phyloP scores from a whole-genome alignment of 139 green algal genomes.

The Mychonastes homosphaera region DNA sequence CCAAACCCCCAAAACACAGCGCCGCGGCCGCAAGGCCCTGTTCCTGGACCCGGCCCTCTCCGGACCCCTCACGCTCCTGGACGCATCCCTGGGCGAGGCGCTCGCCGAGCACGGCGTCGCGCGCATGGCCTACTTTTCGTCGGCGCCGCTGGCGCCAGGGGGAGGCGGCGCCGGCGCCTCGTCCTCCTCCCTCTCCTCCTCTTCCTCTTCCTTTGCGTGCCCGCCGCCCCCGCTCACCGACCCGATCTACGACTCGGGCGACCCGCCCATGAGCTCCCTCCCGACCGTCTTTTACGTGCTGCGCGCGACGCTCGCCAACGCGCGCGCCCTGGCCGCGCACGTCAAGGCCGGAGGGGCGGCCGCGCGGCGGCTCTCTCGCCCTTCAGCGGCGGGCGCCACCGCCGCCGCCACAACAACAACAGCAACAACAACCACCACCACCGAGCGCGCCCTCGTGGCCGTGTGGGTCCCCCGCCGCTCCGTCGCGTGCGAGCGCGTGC shows the following conservation, averaged over 20 bases:
- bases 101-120: slow-evolving; percentile 81
- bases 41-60: slow-evolving; percentile 68
- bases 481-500: slow-evolving; percentile 56
- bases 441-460: slow-evolving; percentile 40
- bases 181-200: no score
- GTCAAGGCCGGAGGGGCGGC: slow-evolving; percentile 14
- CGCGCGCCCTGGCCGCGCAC: slow-evolving; percentile 47
- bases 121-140: not conserved
- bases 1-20: slow-evolving; percentile 23
- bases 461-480: slow-evolving; percentile 62
- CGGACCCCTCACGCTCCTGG: slow-evolving; percentile 63
- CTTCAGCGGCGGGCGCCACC: not conserved
- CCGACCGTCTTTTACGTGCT: slow-evolving; percentile 44
- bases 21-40: slow-evolving; percentile 72
- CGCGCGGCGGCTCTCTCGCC: not conserved
- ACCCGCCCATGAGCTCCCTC: slow-evolving; percentile 17
- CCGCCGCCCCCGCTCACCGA: no score
- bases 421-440: not conserved
- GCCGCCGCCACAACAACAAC: not conserved
- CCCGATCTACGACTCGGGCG: slow-evolving; percentile 22
- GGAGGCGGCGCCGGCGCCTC: slow-evolving; percentile 15
- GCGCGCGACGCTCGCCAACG: slow-evolving; percentile 41
- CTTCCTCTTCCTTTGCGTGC: no score
- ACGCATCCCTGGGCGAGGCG: slow-evolving; percentile 39
- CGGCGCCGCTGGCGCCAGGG: slow-evolving; percentile 41